phyloP scores from a whole-genome alignment of 495 filamentous ascomycete genomes.

The Daldinia loculata region DNA sequence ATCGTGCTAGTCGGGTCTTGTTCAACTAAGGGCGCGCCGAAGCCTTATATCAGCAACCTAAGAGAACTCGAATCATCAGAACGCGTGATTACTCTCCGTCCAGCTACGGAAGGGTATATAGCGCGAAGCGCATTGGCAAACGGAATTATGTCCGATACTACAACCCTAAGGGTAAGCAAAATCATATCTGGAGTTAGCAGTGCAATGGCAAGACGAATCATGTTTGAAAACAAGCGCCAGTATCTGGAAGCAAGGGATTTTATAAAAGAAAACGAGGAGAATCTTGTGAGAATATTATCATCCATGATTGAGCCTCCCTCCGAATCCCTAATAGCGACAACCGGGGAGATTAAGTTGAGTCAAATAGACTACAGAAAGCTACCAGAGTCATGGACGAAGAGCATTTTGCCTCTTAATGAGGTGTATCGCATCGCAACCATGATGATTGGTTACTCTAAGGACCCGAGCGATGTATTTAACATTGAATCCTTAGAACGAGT shows the following conservation, averaged over 20 bases:
- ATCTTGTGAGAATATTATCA: conserved; percentile 52
- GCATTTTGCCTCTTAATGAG: conserved; percentile 35
- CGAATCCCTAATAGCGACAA: conserved; percentile 7
- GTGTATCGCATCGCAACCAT: conserved; percentile 70
- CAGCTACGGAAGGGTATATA: neutral
- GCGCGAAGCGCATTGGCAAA: neutral
- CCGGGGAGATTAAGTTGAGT: conserved; percentile 16
- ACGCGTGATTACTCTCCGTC: conserved; percentile 17
- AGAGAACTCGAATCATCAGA: conserved; percentile 43
- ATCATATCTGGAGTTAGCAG: neutral
- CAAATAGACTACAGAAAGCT: conserved; percentile 12
- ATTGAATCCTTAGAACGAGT: conserved; percentile 31
- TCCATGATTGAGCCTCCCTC: conserved; percentile 34
- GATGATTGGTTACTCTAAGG: conserved; percentile 60
- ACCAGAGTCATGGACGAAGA: conserved; percentile 22
- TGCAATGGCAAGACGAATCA: neutral
- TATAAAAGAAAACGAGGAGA: conserved; percentile 50
- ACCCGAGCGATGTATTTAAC: conserved; percentile 28
- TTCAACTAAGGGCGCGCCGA: conserved; percentile 45
- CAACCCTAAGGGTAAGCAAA: neutral
- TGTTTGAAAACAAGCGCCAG: neutral
- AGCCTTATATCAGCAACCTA: conserved; percentile 44
- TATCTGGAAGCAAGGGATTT: conserved; percentile 44
- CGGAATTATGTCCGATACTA: neutral
- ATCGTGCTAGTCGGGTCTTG: conserved; percentile 80